Percentiles rank a stretch among this genome's conserved stretches.
phyloP scores from a whole-genome alignment of 2,329 filamentous ascomycete genomes.

The Graphiopsis chlorocephala region DNA sequence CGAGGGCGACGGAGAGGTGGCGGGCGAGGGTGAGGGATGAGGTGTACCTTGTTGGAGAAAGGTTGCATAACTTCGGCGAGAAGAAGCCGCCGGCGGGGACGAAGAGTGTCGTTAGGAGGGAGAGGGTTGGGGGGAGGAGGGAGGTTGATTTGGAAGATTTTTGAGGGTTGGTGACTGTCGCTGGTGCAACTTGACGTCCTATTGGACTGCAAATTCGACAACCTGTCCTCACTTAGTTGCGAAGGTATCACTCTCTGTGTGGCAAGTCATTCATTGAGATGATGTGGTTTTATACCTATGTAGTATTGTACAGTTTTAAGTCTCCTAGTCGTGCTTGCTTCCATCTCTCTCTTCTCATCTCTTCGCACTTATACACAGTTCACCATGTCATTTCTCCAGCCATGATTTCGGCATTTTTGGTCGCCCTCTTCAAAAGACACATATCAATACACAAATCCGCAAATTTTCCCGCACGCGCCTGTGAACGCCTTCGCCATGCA shows the following conservation, averaged over 20 bases:
- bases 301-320: conserved; percentile 4
- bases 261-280: not conserved
- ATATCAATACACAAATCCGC: conserved; percentile 8
- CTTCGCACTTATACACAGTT: not conserved
- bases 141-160: conserved; percentile 1
- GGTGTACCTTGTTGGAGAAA: conserved; percentile 91
- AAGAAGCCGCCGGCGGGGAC: conserved; percentile 36
- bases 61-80: conserved; percentile 90
- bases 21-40: conserved; percentile 82
- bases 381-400: not conserved
- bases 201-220: too few species aligned
- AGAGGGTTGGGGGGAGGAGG: conserved; percentile 15
- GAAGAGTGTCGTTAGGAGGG: conserved; percentile 32
- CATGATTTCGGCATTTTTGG: not conserved
- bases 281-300: not conserved
- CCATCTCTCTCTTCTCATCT: too few species aligned
- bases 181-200: too few species aligned
- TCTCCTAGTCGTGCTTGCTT: not conserved
- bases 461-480: not conserved
- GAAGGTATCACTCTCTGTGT: not conserved
- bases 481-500: conserved; percentile 5
- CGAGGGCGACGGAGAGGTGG: conserved; percentile 69
- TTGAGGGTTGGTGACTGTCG: not conserved
- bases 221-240: too few species aligned
- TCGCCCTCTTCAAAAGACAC: not conserved